Percentiles rank a stretch among this genome's conserved stretches.
Conservation (phyloP, 2,329 filamentous ascomycete genomes). For the Amesomyces nigricolor region DNA sequence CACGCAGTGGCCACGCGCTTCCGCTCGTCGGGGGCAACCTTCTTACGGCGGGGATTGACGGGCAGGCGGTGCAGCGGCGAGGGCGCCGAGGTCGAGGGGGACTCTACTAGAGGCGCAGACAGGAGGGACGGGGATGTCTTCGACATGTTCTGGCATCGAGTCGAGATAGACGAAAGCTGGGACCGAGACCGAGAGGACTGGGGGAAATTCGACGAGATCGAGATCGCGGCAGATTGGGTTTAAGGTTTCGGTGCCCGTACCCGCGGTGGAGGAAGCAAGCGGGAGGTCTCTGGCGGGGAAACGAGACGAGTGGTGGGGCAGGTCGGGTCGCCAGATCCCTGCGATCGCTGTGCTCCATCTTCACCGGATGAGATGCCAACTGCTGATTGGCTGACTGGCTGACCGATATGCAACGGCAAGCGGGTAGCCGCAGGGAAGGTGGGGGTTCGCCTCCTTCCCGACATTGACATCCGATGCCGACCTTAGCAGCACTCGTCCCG, state of each 20-base stretch:
- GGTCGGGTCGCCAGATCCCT: not conserved
- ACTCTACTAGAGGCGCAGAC: slow-evolving; percentile 13
- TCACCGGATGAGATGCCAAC: not conserved
- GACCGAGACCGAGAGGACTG: not conserved
- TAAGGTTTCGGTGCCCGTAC: slow-evolving; percentile 23
- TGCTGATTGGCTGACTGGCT: slow-evolving; percentile 2
- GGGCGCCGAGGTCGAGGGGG: slow-evolving; percentile 10
- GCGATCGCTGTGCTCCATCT: not conserved
- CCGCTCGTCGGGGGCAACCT: slow-evolving; percentile 42
- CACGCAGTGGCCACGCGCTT: slow-evolving; percentile 47
- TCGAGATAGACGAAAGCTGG: not conserved
- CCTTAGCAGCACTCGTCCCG: no score
- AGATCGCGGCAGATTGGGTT: slow-evolving; percentile 11
- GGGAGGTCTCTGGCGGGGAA: slow-evolving; percentile 15
- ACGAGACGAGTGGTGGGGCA: slow-evolving; percentile 9
- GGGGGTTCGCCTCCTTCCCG: no score
- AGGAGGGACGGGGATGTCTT: slow-evolving; percentile 13
- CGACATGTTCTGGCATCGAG: slow-evolving; percentile 20
- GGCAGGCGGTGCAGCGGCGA: slow-evolving; percentile 36
- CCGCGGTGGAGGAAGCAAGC: slow-evolving; percentile 21
- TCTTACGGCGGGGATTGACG: slow-evolving; percentile 45
- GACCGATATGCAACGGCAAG: no score
- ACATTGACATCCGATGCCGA: no score
- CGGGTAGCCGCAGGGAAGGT: no score
- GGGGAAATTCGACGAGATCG: not conserved